Evolutionary conservation across 2,329 filamentous ascomycete species (phyloP), one percentile per base, ranked within the genome.

Genomic region (Colletotrichum godetiae): DNA sequence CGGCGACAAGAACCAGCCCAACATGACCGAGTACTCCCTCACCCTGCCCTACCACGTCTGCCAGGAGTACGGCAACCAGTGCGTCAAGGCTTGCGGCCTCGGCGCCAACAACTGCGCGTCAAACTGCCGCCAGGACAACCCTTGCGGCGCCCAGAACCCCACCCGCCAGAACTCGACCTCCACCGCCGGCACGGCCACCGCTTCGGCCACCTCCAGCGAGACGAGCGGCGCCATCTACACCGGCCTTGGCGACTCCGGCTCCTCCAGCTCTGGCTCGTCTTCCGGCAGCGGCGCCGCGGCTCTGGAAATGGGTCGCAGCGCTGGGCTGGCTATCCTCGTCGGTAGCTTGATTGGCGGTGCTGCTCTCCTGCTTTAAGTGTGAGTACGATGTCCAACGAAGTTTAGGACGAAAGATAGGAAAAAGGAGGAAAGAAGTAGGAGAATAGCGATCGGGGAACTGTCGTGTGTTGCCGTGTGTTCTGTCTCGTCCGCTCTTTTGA

Each of bases 11-110:
- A 81, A 88, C 74, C 84, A 88, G 65, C 94, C 94, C 76, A 95
- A 95, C 83, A 84, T 94, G 61, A 90, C 92, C 78, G 88, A 95
- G 83, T 97, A 93, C 88, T 92, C 92, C 24, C 88, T 94, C 77
- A 95, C 94, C 1, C 86, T 97, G 31, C 94, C 94, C 42, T 96
- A 91, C 88, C 94, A 92, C 84, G 88, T 91, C 78, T 97, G 94
- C 88, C 88, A 87, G 59, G 88, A 93, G 83, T 94, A 89, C 88
- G 92, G 90, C 77, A 90, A 85, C 80, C 89, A 94, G 82, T 95
- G 93, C 81, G 91, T 93, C 13, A 79, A 76, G 2, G 82, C 74
- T 71, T 95, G 93, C 82, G 84, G 82, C 42, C 72, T 79, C 62
- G 80, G 83, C 75, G 86, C 92, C 82, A 87, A 87, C 77, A 75